These are phyloP conservation scores for Ambrosia trifida DNA, from an alignment of 129 eudicot species.

Conservation along the genomic window DNA sequence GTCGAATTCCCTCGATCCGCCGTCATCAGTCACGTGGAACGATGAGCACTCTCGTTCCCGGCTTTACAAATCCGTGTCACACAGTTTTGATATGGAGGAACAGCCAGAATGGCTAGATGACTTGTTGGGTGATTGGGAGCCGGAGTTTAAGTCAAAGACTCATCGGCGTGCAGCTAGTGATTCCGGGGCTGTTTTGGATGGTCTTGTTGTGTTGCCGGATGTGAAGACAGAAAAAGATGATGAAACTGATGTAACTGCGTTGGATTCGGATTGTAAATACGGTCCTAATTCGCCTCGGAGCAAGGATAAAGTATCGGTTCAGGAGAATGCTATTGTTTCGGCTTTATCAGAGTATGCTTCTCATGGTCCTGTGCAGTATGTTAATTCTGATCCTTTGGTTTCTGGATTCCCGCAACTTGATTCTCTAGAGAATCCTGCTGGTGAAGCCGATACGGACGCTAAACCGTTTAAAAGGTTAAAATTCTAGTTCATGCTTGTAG, in stretches of 20 bases:
- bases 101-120: slow-evolving; percentile 77
- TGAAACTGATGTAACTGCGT: slow-evolving; percentile 27
- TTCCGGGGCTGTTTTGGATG: slow-evolving; percentile 45
- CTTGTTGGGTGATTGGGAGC: slow-evolving; percentile 58
- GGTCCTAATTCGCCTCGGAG: slow-evolving; percentile 85
- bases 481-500: slow-evolving; percentile 22
- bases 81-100: slow-evolving; percentile 53
- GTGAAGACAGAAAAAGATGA: slow-evolving; percentile 33
- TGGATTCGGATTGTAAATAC: slow-evolving; percentile 54
- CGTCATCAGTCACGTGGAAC: slow-evolving; percentile 25
- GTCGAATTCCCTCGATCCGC: slow-evolving; percentile 35
- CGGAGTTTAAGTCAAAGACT: slow-evolving; percentile 25
- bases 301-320: slow-evolving; percentile 44
- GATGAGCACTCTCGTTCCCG: slow-evolving; percentile 21
- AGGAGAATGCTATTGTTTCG: slow-evolving; percentile 53
- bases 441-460: slow-evolving; percentile 38
- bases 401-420: slow-evolving; percentile 39
- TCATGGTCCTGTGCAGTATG: slow-evolving; percentile 46
- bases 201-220: slow-evolving; percentile 31
- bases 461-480: slow-evolving; percentile 56
- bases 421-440: slow-evolving; percentile 34
- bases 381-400: slow-evolving; percentile 35
- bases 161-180: slow-evolving; percentile 65
- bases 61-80: slow-evolving; percentile 50
- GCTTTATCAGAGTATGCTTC: slow-evolving; percentile 62